A percentile compares a stretch with the other conserved stretches of the same genome.
phyloP scores from a whole-genome alignment of 768 basidiomycete genomes.

The Harrya chromipes region DNA sequence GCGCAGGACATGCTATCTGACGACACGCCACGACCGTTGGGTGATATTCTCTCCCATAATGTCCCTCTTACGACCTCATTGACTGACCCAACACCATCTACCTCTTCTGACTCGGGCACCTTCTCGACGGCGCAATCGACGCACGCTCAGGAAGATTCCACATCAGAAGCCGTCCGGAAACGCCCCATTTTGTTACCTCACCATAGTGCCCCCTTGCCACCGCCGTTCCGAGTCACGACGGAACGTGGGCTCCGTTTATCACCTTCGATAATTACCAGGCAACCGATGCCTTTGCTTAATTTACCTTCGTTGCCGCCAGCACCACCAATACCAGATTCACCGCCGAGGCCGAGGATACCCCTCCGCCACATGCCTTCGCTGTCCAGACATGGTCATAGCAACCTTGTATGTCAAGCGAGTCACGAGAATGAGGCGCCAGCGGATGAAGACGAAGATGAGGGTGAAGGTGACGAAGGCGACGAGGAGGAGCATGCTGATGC shows the following conservation, averaged over 20 bases:
- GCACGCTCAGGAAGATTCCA: not conserved
- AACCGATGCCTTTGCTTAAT: conserved; percentile 45
- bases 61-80: conserved; percentile 5
- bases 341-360: conserved; percentile 25
- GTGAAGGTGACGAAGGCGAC: conserved; percentile 32
- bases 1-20: conserved; percentile 10
- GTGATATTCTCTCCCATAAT: conserved; percentile 8
- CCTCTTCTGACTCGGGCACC: not conserved
- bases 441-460: conserved; percentile 33
- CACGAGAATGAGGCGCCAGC: conserved; percentile 18
- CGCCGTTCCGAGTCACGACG: conserved; percentile 24
- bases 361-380: conserved; percentile 57
- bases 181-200: conserved; percentile 8
- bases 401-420: conserved; percentile 21
- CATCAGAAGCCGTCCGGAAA: conserved; percentile 1
- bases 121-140: not conserved
- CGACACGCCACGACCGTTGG: conserved; percentile 16
- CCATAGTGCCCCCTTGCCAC: conserved; percentile 15
- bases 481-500: conserved; percentile 36
- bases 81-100: not conserved
- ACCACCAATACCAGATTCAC: conserved; percentile 9
- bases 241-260: conserved; percentile 42
- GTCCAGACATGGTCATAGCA: conserved; percentile 35
- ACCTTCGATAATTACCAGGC: conserved; percentile 44
- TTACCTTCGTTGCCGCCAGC: conserved; percentile 47